A percentile compares a stretch with the other conserved stretches of the same genome.
Conservation (phyloP, 2,329 filamentous ascomycete species). For the Reticulascus tulasneorum region DNA sequence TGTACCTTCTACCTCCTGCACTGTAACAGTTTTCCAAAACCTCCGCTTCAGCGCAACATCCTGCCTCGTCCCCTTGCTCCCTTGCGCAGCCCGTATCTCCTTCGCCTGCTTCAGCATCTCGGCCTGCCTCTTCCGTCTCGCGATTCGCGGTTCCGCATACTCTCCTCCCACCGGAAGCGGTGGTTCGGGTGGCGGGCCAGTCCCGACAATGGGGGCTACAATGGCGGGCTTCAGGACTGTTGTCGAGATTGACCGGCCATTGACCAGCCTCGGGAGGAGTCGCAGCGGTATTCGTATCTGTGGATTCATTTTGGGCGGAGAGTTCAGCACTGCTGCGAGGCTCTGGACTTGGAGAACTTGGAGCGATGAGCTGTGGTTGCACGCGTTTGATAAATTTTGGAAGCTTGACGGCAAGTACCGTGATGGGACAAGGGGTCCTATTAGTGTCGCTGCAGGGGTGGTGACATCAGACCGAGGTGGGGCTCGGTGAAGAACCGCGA, state of each 20-base stretch:
- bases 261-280: slow-evolving; percentile 12
- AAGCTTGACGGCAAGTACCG: slow-evolving; percentile 4
- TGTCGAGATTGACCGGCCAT: slow-evolving; percentile 23
- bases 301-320: slow-evolving; percentile 34
- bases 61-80: slow-evolving; percentile 30
- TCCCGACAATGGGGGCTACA: slow-evolving; percentile 49
- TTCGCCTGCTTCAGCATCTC: slow-evolving; percentile 50
- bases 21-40: slow-evolving; percentile 83
- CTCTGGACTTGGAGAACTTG: neutral
- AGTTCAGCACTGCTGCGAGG: neutral
- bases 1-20: slow-evolving; percentile 63
- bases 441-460: slow-evolving; percentile 6
- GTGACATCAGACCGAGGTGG: slow-evolving; percentile 3
- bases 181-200: slow-evolving; percentile 56
- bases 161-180: slow-evolving; percentile 38
- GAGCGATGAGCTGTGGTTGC: neutral
- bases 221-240: slow-evolving; percentile 32
- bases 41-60: slow-evolving; percentile 57
- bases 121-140: slow-evolving; percentile 50
- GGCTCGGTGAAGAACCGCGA: slow-evolving; percentile 7
- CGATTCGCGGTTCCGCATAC: slow-evolving; percentile 34
- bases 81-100: slow-evolving; percentile 34
- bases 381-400: slow-evolving; percentile 5
- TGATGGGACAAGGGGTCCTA: neutral
- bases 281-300: slow-evolving; percentile 33